phyloP scores from a whole-genome alignment of 1,139 yeast genomes.

The Torulaspora pretoriensis region DNA sequence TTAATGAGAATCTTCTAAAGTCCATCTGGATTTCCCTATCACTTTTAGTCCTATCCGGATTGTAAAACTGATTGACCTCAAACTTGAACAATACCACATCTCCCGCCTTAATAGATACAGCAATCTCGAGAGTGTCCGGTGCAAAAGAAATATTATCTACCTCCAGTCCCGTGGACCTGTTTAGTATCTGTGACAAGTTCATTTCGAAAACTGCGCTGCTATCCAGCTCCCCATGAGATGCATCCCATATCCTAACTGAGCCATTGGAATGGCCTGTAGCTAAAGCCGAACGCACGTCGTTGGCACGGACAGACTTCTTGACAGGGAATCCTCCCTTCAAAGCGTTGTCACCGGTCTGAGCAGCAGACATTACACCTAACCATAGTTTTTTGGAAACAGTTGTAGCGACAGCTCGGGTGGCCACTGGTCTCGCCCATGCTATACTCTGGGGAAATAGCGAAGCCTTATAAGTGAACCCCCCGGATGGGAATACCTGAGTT shows the following conservation, averaged over 20 bases:
- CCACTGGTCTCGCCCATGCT: conserved; percentile 74
- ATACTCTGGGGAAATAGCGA: conserved; percentile 73
- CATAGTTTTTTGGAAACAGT: conserved; percentile 63
- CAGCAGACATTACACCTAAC: conserved; percentile 60
- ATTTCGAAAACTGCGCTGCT: conserved; percentile 59
- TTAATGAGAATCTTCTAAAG: conserved; percentile 35
- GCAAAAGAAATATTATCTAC: conserved; percentile 67
- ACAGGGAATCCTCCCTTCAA: conserved; percentile 79
- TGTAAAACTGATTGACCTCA: conserved; percentile 49
- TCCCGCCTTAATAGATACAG: conserved; percentile 59
- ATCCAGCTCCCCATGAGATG: conserved; percentile 69
- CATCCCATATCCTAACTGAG: conserved; percentile 72
- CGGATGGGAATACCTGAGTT: conserved; percentile 52
- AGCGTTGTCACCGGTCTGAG: conserved; percentile 42
- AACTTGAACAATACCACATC: conserved; percentile 73
- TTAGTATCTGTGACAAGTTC: conserved; percentile 47
- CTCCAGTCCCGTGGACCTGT: conserved; percentile 41
- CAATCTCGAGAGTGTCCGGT: conserved; percentile 69
- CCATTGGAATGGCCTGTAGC: conserved; percentile 85
- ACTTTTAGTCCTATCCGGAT: conserved; percentile 34
- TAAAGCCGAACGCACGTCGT: conserved; percentile 59
- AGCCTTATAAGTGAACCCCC: conserved; percentile 52
- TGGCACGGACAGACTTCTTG: conserved; percentile 50
- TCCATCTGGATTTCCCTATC: conserved; percentile 30
- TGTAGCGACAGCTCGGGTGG: conserved; percentile 50